Conservation (phyloP, 805 yeast genomes). For the Spathaspora arborariae region DNA sequence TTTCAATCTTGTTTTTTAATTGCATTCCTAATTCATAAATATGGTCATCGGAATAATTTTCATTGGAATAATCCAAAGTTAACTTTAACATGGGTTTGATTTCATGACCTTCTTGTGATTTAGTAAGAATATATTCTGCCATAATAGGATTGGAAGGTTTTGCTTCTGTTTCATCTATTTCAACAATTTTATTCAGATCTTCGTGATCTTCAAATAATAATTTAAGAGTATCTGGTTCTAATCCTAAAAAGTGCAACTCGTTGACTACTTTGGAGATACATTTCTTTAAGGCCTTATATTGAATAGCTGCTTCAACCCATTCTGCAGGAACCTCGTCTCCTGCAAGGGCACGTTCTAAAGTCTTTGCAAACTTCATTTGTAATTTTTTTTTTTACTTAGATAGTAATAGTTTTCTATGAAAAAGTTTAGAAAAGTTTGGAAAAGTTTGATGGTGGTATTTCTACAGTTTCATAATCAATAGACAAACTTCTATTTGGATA, state of each 20-base stretch:
- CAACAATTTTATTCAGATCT: slow-evolving; percentile 19
- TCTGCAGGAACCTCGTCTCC: slow-evolving; percentile 62
- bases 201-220: slow-evolving; percentile 29
- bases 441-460: not conserved
- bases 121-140: slow-evolving; percentile 40
- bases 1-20: slow-evolving; percentile 24
- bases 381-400: not conserved
- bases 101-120: slow-evolving; percentile 17
- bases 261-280: slow-evolving; percentile 60
- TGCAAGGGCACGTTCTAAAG: slow-evolving; percentile 57
- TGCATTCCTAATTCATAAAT: slow-evolving; percentile 27
- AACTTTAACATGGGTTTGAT: slow-evolving; percentile 39
- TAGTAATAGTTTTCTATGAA: not conserved
- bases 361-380: slow-evolving; percentile 83
- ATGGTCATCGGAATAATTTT: slow-evolving; percentile 28
- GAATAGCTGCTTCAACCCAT: slow-evolving; percentile 68
- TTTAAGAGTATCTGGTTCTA: slow-evolving; percentile 44
- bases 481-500: not conserved
- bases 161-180: slow-evolving; percentile 30
- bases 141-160: slow-evolving; percentile 35
- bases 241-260: slow-evolving; percentile 58
- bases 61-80: slow-evolving; percentile 27
- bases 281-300: slow-evolving; percentile 68
- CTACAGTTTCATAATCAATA: not conserved
- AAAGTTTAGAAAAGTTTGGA: not conserved